Evolutionary conservation across 371 early-diverging fungal species (phyloP).

Genomic region (Lichtheimia corymbifera): DNA sequence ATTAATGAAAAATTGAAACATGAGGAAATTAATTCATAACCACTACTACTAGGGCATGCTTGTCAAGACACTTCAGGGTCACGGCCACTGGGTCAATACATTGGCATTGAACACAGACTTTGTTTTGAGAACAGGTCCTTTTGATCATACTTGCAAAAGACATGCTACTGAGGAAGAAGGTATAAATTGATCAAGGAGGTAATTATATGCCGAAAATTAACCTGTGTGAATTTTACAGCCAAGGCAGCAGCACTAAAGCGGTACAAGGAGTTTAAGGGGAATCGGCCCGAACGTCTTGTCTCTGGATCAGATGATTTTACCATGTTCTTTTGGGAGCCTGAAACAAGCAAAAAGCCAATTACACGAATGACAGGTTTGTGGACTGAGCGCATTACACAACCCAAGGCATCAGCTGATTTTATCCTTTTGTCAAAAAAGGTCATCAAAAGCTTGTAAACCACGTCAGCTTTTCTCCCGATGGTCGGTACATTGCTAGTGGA

Average conservation of each 20-base stretch:
- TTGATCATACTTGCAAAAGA: slow-evolving; percentile 77
- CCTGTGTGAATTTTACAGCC: slow-evolving; percentile 33
- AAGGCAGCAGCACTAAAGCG: slow-evolving; percentile 74
- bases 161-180: slow-evolving; percentile 67
- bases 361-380: slow-evolving; percentile 74
- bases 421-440: slow-evolving; percentile 36
- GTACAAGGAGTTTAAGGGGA: slow-evolving; percentile 74
- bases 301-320: slow-evolving; percentile 97
- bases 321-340: slow-evolving; percentile 93
- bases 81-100: slow-evolving; percentile 92
- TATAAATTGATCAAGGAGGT: slow-evolving; percentile 8
- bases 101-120: slow-evolving; percentile 91
- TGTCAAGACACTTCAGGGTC: slow-evolving; percentile 84
- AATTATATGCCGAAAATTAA: not conserved
- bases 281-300: slow-evolving; percentile 80
- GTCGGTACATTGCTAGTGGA: slow-evolving; percentile 89
- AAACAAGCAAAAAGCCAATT: slow-evolving; percentile 80
- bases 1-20: not conserved
- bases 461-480: slow-evolving; percentile 93
- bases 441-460: slow-evolving; percentile 97
- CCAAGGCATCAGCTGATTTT: slow-evolving; percentile 7
- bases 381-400: not conserved
- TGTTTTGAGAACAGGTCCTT: slow-evolving; percentile 88
- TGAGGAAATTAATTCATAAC: too few relatives aligned
- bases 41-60: slow-evolving; percentile 67